phyloP scores from a whole-genome alignment of 169 alveolate genomes.

The Plasmodium coatneyi region DNA sequence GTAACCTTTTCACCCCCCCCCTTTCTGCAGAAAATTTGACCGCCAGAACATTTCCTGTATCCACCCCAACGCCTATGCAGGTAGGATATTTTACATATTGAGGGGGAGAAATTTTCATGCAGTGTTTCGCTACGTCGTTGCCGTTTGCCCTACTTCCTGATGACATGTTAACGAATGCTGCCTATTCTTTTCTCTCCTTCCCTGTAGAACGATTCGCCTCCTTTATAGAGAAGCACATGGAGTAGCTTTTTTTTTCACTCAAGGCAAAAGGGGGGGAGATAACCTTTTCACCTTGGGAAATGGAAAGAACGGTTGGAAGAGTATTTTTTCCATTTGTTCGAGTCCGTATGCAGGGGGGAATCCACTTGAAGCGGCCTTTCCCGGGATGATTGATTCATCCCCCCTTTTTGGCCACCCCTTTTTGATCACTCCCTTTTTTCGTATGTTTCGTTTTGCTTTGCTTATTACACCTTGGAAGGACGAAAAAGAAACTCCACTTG shows the following conservation, averaged over 20 bases:
- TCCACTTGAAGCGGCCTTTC: not conserved
- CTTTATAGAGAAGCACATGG: constrained; percentile 57
- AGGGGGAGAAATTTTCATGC: not conserved
- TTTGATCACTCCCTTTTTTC: not conserved
- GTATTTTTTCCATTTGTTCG: too few species aligned
- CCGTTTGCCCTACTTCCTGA: not conserved
- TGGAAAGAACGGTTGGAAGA: not conserved
- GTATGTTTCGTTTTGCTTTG: not conserved
- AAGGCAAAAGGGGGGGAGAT: not conserved
- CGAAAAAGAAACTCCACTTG: not conserved
- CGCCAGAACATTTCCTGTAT: constrained; percentile 55
- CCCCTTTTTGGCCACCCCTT: not conserved
- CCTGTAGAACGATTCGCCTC: constrained; percentile 49
- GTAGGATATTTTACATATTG: not conserved
- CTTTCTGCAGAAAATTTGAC: constrained; percentile 25
- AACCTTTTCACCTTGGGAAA: not conserved
- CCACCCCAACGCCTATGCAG: constrained; percentile 59
- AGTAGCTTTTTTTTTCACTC: not conserved
- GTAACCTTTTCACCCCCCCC: not conserved
- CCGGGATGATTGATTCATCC: not conserved
- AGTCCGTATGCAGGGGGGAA: not conserved
- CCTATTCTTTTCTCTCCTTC: not conserved
- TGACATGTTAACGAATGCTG: not conserved
- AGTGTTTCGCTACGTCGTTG: not conserved
- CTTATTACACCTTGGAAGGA: not conserved